Evolutionary conservation across 257 asterid genomes (phyloP).

Genomic region (Solanum etuberosum): DNA sequence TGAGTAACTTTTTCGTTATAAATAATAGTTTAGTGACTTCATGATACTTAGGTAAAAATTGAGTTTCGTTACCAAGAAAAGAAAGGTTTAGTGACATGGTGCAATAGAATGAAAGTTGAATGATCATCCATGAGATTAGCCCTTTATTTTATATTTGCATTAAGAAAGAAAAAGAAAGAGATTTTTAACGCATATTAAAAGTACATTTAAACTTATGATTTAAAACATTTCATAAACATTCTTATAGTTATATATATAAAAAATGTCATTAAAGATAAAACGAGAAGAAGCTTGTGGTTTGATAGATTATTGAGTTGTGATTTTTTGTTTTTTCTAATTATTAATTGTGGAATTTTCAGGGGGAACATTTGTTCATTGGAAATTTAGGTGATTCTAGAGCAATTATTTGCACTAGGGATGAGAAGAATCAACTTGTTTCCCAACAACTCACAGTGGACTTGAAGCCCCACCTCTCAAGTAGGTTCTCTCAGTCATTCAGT

Average conservation of each 20-base stretch:
- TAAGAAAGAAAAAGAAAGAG: background rate
- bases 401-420: slow-evolving; percentile 48
- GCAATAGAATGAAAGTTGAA: background rate
- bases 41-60: background rate
- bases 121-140: background rate
- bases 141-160: background rate
- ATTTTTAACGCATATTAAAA: background rate
- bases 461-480: slow-evolving; percentile 79
- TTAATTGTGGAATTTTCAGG: slow-evolving; percentile 21
- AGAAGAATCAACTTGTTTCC: slow-evolving; percentile 32
- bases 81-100: background rate
- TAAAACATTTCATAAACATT: background rate
- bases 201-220: background rate
- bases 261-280: background rate
- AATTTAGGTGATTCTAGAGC: slow-evolving; percentile 92
- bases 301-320: background rate
- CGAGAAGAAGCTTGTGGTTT: background rate
- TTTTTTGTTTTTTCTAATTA: background rate
- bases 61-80: background rate
- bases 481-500: background rate
- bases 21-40: background rate
- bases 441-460: slow-evolving; percentile 80
- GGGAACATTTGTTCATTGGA: slow-evolving; percentile 54
- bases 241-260: background rate
- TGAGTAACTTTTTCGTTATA: background rate